Percentiles rank a stretch among this genome's conserved stretches.
phyloP scores from a whole-genome alignment of 2,329 filamentous ascomycete species.

The Xylariaceae sp. region DNA sequence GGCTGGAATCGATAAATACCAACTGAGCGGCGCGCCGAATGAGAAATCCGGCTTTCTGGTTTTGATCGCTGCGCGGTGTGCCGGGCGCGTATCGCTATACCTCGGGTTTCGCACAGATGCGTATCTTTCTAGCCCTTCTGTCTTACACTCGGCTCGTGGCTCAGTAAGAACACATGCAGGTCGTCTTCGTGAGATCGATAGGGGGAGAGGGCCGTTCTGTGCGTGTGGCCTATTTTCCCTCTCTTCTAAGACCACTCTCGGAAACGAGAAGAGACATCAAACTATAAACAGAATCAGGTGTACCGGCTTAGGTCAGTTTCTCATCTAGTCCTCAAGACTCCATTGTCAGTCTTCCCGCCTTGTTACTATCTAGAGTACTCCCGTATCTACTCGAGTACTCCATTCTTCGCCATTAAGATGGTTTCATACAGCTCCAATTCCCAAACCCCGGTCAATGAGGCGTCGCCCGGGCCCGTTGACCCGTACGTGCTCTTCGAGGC shows the following conservation, averaged over 20 bases:
- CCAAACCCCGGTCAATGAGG: conserved; percentile 14
- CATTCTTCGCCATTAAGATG: conserved; percentile 19
- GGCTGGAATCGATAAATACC: neutral
- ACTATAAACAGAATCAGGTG: conserved; percentile 9
- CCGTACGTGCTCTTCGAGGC: conserved; percentile 38
- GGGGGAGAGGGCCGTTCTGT: neutral
- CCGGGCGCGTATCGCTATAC: neutral
- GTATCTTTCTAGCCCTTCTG: neutral
- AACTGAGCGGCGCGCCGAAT: neutral
- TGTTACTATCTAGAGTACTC: neutral
- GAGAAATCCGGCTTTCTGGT: neutral
- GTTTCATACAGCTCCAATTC: conserved; percentile 21
- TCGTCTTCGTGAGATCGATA: neutral
- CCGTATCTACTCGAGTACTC: neutral
- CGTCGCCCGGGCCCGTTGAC: conserved; percentile 29
- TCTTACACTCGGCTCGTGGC: neutral
- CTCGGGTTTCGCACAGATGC: neutral
- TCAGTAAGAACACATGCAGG: conserved; percentile 10
- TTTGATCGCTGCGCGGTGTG: neutral
- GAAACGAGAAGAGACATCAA: neutral
- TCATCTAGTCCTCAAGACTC: no score
- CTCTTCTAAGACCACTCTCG: neutral
- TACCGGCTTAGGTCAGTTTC: neutral
- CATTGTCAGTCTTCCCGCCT: neutral
- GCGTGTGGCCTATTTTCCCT: neutral